phyloP scores from a whole-genome alignment of 371 early-diverging fungal species.

The Homolaphlyctis polyrhiza region DNA sequence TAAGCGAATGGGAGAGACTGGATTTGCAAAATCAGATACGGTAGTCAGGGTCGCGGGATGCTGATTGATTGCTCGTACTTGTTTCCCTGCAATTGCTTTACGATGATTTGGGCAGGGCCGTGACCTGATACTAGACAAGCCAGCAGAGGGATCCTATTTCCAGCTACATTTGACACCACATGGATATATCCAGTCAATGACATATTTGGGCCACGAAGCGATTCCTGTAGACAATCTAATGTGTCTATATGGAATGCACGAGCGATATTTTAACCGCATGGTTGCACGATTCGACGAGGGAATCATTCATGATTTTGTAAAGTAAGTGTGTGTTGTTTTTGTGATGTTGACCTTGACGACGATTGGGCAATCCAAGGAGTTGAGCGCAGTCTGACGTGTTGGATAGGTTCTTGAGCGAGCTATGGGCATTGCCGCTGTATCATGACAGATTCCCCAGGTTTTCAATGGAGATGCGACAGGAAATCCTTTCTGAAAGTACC shows the following conservation, averaged over 20 bases:
- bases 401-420: conserved; percentile 33
- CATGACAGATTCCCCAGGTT: conserved; percentile 39
- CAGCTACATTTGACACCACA: conserved; percentile 32
- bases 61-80: no score
- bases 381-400: neutral
- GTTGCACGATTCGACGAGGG: conserved; percentile 46
- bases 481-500: conserved; percentile 12
- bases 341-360: neutral
- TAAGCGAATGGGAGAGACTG: no score
- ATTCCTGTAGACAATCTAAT: conserved; percentile 33
- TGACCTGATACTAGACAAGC: conserved; percentile 33
- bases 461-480: conserved; percentile 14
- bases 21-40: no score
- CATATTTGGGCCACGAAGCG: conserved; percentile 29
- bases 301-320: conserved; percentile 39
- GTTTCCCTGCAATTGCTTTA: no score
- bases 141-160: conserved; percentile 26
- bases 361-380: neutral
- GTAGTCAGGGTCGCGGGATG: no score
- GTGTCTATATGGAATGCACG: conserved; percentile 40
- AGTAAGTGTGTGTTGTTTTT: conserved; percentile 13
- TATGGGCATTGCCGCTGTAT: conserved; percentile 44
- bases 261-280: conserved; percentile 39
- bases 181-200: conserved; percentile 35
- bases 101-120: no score